A percentile compares a stretch with the other conserved stretches of the same genome.
Evolutionary conservation across 495 filamentous ascomycete species (phyloP).

Genomic region (Aspergillus hancockii): DNA sequence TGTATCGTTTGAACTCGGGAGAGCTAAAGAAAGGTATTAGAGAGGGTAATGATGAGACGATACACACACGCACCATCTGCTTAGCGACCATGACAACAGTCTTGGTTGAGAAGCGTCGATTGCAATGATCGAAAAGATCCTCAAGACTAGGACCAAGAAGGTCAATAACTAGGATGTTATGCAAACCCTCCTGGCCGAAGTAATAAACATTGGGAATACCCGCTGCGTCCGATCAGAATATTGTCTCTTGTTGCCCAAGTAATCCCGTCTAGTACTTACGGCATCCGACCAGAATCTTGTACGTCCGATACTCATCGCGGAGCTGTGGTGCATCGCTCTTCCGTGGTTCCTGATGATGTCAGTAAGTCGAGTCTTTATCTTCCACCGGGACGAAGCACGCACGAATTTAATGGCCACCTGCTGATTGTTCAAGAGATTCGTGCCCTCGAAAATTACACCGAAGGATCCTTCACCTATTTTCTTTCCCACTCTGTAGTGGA

Average conservation of each 20-base stretch:
- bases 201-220: conserved; percentile 99
- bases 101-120: conserved; percentile 91
- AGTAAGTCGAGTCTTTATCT: conserved; percentile 12
- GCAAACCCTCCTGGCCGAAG: conserved; percentile 97
- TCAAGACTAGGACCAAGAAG: conserved; percentile 94
- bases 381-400: conserved; percentile 38
- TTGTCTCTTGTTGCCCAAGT: conserved; percentile 5
- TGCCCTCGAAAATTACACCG: conserved; percentile 98
- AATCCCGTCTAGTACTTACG: conserved; percentile 65
- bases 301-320: conserved; percentile 97
- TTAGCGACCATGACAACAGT: conserved; percentile 99
- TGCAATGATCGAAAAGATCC: conserved; percentile 98
- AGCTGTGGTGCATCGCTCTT: conserved; percentile 99
- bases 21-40: conserved; percentile 54
- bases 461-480: conserved; percentile 99
- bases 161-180: conserved; percentile 99
- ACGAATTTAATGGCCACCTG: conserved; percentile 99
- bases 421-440: conserved; percentile 97
- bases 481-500: conserved; percentile 98
- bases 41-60: background rate
- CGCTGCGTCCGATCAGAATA: conserved; percentile 54
- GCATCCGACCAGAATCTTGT: conserved; percentile 99
- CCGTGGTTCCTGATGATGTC: conserved; percentile 75
- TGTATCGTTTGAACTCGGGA: conserved; percentile 99
- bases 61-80: conserved; percentile 78